phyloP scores from a whole-genome alignment of 768 basidiomycete genomes.

The Suillus alpinus region DNA sequence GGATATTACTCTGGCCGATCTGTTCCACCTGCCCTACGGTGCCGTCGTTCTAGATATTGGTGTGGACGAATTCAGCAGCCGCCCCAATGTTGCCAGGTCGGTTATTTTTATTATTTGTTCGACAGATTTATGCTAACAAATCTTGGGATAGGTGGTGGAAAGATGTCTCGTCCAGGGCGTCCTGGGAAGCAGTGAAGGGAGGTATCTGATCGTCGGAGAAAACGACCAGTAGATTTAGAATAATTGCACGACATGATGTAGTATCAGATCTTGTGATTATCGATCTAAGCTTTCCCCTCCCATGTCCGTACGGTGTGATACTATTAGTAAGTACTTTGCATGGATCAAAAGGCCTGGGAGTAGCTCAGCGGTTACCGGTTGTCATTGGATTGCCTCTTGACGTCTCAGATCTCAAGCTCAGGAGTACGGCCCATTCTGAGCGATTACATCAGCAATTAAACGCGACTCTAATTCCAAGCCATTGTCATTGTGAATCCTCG shows the following conservation, averaged over 20 bases:
- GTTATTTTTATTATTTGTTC: neutral
- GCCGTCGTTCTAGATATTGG: constrained; percentile 8
- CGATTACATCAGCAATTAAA: no score
- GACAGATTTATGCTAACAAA: neutral
- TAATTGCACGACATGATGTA: neutral
- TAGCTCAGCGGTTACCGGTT: no score
- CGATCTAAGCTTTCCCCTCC: neutral
- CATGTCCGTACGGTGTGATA: neutral
- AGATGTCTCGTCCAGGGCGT: constrained; percentile 38
- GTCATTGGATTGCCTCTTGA: no score
- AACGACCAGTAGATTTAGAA: neutral
- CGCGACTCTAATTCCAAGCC: no score
- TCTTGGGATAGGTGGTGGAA: constrained; percentile 44
- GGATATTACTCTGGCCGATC: constrained; percentile 20
- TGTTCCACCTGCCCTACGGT: constrained; percentile 21
- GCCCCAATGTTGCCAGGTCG: constrained; percentile 21
- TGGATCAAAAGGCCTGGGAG: no score
- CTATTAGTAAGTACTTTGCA: neutral
- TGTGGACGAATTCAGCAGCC: constrained; percentile 14
- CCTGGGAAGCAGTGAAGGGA: constrained; percentile 45
- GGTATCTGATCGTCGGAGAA: constrained; percentile 14
- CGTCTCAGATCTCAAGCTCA: no score
- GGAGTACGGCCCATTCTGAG: no score
- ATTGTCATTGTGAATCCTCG: neutral
- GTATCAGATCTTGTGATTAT: neutral